A percentile compares a stretch with the other conserved stretches of the same genome.
These are phyloP conservation scores for Skeletonema costatum DNA, from an alignment of 108 stramenopile genomes.

Conservation along the genomic window DNA sequence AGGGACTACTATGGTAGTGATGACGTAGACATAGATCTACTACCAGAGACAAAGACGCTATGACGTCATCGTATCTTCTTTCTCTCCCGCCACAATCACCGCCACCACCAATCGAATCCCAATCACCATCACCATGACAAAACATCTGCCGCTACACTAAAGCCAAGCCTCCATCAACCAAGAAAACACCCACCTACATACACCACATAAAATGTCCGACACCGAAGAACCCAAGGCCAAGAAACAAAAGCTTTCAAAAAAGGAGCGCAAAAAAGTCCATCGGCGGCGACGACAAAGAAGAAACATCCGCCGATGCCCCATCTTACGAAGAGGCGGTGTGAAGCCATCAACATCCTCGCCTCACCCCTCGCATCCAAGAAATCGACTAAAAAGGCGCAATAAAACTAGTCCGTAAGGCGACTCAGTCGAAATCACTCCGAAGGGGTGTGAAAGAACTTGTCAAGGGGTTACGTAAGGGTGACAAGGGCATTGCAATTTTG, in stretches of 20 bases:
- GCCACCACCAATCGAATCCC: no score
- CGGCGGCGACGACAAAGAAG: conserved; percentile 9
- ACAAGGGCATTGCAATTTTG: conserved; percentile 91
- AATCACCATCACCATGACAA: no score
- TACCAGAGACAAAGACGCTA: no score
- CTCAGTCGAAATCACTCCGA: conserved; percentile 82
- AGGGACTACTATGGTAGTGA: no score
- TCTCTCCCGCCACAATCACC: no score
- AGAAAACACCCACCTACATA: no score
- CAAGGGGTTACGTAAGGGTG: conserved; percentile 96
- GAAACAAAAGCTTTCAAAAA: conserved; percentile 49
- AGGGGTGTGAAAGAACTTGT: conserved; percentile 98
- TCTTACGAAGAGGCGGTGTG: conserved; percentile 89
- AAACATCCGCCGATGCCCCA: conserved; percentile 31
- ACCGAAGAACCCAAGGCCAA: conserved; percentile 48
- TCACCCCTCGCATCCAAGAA: conserved; percentile 96
- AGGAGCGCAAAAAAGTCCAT: conserved; percentile 41
- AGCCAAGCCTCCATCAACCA: no score
- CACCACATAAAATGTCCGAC: conserved; percentile 14
- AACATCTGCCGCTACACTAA: no score
- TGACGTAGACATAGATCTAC: no score
- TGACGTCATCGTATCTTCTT: no score
- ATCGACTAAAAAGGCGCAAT: conserved; percentile 94
- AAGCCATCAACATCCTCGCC: conserved; percentile 89
- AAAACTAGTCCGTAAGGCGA: conserved; percentile 97